Percentiles rank a stretch among this genome's conserved stretches.
phyloP scores from a whole-genome alignment of 2,329 filamentous ascomycete species.

The Cadophora gregata region DNA sequence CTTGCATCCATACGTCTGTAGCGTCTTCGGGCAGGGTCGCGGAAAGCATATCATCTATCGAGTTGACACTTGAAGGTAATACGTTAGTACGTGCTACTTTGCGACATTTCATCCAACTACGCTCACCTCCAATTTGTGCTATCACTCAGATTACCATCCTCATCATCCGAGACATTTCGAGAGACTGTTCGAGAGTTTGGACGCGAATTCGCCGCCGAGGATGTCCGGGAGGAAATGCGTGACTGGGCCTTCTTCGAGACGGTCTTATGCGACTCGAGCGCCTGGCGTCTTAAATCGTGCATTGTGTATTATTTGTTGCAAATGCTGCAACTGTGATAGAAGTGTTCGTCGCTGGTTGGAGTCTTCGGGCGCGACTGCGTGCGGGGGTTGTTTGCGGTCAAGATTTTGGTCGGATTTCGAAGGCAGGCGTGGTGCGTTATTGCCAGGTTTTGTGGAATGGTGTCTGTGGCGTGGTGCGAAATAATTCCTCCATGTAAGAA shows the following conservation, averaged over 20 bases:
- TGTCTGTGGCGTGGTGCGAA: slow-evolving; percentile 26
- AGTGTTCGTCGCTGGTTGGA: neutral
- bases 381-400: slow-evolving; percentile 31
- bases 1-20: slow-evolving; percentile 61
- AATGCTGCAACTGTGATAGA: neutral
- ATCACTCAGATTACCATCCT: slow-evolving; percentile 58
- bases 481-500: slow-evolving; percentile 31
- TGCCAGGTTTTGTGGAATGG: slow-evolving; percentile 31
- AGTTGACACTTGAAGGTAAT: slow-evolving; percentile 44
- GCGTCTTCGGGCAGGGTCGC: slow-evolving; percentile 54
- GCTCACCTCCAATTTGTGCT: slow-evolving; percentile 58
- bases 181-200: slow-evolving; percentile 54
- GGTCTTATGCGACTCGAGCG: slow-evolving; percentile 63
- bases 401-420: neutral
- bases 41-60: slow-evolving; percentile 56
- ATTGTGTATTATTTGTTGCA: slow-evolving; percentile 41
- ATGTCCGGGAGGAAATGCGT: slow-evolving; percentile 52
- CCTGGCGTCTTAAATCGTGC: slow-evolving; percentile 58
- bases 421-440: slow-evolving; percentile 25
- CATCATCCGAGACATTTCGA: slow-evolving; percentile 59
- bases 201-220: slow-evolving; percentile 56
- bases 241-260: slow-evolving; percentile 62
- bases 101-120: neutral
- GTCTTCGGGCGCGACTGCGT: slow-evolving; percentile 20
- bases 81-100: slow-evolving; percentile 23